Percentiles rank a stretch among this genome's conserved stretches.
Evolutionary conservation across 768 basidiomycete genomes (phyloP).

Genomic region (Suillus tomentosus): DNA sequence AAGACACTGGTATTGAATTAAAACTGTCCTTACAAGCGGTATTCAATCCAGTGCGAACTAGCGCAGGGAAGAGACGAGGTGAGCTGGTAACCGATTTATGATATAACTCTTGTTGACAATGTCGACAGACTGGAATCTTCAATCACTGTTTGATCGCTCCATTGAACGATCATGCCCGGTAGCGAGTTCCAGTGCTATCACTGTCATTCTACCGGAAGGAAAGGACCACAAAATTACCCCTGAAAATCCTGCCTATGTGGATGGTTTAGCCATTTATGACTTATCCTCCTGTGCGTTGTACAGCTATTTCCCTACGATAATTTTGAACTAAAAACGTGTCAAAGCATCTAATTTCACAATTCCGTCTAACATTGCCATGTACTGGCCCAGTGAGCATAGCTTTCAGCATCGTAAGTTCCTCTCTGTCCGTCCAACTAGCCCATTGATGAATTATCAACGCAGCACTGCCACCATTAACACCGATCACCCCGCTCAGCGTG

Average conservation of each 20-base stretch:
- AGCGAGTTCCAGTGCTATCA: slow-evolving; percentile 58
- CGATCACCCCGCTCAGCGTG: slow-evolving; percentile 55
- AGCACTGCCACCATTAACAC: slow-evolving; percentile 41
- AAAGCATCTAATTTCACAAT: slow-evolving; percentile 14
- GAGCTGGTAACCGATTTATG: slow-evolving; percentile 11
- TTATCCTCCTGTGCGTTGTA: slow-evolving; percentile 45
- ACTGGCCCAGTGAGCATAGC: slow-evolving; percentile 48
- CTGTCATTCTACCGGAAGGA: slow-evolving; percentile 48
- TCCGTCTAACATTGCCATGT: slow-evolving; percentile 58
- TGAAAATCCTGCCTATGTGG: slow-evolving; percentile 42
- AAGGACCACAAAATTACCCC: slow-evolving; percentile 52
- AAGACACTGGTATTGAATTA: slow-evolving; percentile 60
- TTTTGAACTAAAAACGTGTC: background rate
- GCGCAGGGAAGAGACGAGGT: slow-evolving; percentile 59
- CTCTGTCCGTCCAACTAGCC: slow-evolving; percentile 5
- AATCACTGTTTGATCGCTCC: slow-evolving; percentile 63
- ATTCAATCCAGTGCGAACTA: slow-evolving; percentile 69
- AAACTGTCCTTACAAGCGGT: slow-evolving; percentile 74
- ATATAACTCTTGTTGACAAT: slow-evolving; percentile 10
- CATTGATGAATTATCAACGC: slow-evolving; percentile 1
- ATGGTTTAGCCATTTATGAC: slow-evolving; percentile 49
- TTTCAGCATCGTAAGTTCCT: slow-evolving; percentile 61
- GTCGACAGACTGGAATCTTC: slow-evolving; percentile 71
- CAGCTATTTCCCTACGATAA: too few relatives aligned
- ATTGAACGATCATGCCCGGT: slow-evolving; percentile 72